Evolutionary conservation across 2,329 filamentous ascomycete species (phyloP).

Genomic region (Xylariales sp.): DNA sequence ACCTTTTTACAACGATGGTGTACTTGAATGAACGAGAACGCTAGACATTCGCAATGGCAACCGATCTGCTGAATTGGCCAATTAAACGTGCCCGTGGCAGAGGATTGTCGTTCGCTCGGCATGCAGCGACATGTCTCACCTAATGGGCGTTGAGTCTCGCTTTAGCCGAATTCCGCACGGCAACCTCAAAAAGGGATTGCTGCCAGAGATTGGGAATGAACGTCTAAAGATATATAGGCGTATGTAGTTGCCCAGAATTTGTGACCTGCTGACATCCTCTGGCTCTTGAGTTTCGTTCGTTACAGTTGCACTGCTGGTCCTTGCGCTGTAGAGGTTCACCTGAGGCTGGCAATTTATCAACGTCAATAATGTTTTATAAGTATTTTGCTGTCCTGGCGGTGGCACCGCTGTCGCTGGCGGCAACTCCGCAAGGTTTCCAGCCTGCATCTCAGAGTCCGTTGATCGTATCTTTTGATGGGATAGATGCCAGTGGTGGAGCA

Average conservation of each 20-base stretch:
- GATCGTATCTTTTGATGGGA: slow-evolving; percentile 32
- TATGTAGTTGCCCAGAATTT: no score
- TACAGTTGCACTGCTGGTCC: slow-evolving; percentile 17
- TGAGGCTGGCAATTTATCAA: no score
- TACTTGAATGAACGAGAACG: no score
- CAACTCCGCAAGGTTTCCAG: slow-evolving; percentile 36
- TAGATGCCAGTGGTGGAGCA: slow-evolving; percentile 31
- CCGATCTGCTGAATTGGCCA: no score
- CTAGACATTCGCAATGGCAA: no score
- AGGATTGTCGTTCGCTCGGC: slow-evolving; percentile 5
- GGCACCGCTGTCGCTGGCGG: slow-evolving; percentile 29
- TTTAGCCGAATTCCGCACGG: no score
- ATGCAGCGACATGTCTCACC: slow-evolving; percentile 7
- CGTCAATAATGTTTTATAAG: slow-evolving; percentile 28
- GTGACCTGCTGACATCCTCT: no score
- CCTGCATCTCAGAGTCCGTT: slow-evolving; percentile 32
- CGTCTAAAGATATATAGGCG: no score
- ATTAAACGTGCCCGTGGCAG: not conserved
- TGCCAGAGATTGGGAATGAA: no score
- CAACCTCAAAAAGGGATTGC: no score
- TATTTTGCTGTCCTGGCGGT: slow-evolving; percentile 24
- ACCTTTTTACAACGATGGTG: no score
- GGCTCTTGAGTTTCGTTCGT: no score
- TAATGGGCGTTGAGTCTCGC: slow-evolving; percentile 4
- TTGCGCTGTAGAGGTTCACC: slow-evolving; percentile 5